Evolutionary conservation across 2,329 filamentous ascomycete genomes (phyloP), one percentile per base, ranked within the genome.

Genomic region (Fusarium sp.): DNA sequence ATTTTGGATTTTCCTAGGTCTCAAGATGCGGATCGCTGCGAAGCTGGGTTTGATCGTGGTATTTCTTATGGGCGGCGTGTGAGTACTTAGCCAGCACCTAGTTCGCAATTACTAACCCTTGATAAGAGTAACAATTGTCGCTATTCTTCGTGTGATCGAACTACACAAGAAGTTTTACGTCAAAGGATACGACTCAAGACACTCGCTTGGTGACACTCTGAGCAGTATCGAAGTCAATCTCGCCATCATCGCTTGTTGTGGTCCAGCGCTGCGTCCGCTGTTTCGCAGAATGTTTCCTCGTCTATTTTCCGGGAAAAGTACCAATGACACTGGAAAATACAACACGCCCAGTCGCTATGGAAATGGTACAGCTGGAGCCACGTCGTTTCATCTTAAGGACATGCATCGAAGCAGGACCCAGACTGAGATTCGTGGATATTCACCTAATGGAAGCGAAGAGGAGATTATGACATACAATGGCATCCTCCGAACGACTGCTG

Each of bases 41-140:
- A 82, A 83, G 20, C 8, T 80, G 15, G 80, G 79, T 2, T 66
- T 83, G 7, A 76, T 83, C 39, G 65, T 76, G 12, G 78, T 84
- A 8, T 84, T 83, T 55, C 62, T 79, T 6, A 61, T 83, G 8
- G 81, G 82, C 33, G 71, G 66, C 15, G 55, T 80, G 79, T 81
- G 61, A 76, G 79, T 77, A 21, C 5, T 7, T 4, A 1, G 3
- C 13, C 0, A 18, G 3, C 2, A 24, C n/a, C 12, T 16, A 5
- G 20, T n/a, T 24, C 0, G 1, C 12, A 31, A 13, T 5, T 13
- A 42, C 44, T 29, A 20, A 35, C 13, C 0, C 0, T 5, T 4
- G 1, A 15, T 8, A 12, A 81, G 78, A 3, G 78, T 79, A 9
- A 79, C 77, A 0, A 58, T 78, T 2, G 72, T 79, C 16, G 77